Base-by-base conservation (phyloP, 805 yeast species). In the Yamadazyma takamatsuzukensis region DNA sequence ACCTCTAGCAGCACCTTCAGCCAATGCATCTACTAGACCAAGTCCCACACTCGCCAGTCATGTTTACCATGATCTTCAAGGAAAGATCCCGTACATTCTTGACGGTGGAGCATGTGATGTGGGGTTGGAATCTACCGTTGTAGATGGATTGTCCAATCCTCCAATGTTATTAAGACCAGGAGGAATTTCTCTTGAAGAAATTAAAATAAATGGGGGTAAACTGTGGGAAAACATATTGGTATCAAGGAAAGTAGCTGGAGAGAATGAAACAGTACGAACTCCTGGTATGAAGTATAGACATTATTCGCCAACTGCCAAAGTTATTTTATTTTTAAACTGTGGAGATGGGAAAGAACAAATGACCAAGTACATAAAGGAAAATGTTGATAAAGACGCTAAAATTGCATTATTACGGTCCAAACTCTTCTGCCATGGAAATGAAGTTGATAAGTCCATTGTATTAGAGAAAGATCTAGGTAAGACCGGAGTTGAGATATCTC, bases 271-370 rank as follows among this genome's bases (percentile, higher is more conserved):
- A 1, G 94, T 83, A 0, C 73, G 83, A 46, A 93, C 98, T 0
- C 98, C 98, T 0, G 98, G 98, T 0, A 93, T 93, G 98, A 93
- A 93, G 53, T 93, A 93, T 54, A 79, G 84, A 45, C 98, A 93
- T 56, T 93, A 93, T 55, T 84, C 96, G 0, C 98, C 98, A 3
- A 72, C 72, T 2, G 96, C 97, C 0, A 77, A 73, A 37, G 97
- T 93, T 3, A 63, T 83, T 0, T 56, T 89, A 4, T 76, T 87
- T 41, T 57, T 66, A 15, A 70, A 76, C 16, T 64, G 76, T 29
- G 67, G 64, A 0, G 65, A 73, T 34, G 74, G 79, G 0, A 43
- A 37, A 2, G 30, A 38, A 1, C 68, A 62, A 1, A 45, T 75
- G 4, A 28, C 49, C 11, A 35, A 44, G 3, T 63, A 54, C 32